Percentiles rank a stretch among this genome's conserved stretches.
phyloP scores from a whole-genome alignment of 2,329 filamentous ascomycete species.

The Thielaviopsis musarum region DNA sequence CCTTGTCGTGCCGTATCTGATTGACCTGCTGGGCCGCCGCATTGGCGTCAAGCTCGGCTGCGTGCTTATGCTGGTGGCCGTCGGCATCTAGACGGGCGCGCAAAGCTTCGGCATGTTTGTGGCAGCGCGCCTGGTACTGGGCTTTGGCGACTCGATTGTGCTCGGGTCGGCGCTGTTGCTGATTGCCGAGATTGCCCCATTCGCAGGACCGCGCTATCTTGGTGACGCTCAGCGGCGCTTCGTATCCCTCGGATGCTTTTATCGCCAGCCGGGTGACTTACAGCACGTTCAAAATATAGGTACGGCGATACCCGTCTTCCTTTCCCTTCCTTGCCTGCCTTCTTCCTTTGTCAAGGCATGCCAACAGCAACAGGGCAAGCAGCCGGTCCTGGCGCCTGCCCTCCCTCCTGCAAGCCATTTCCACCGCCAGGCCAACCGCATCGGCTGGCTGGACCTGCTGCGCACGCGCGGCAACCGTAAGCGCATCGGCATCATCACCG shows the following conservation, averaged over 20 bases:
- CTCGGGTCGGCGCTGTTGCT: slow-evolving; percentile 20
- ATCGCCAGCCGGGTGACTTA: slow-evolving; percentile 18
- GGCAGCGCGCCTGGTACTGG: slow-evolving; percentile 20
- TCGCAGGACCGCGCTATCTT: slow-evolving; percentile 21
- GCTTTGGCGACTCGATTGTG: slow-evolving; percentile 19
- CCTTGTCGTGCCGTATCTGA: slow-evolving; percentile 19
- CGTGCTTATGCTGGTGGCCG: slow-evolving; percentile 6
- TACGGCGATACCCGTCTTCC: neutral
- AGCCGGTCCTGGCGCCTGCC: slow-evolving; percentile 18
- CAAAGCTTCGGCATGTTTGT: slow-evolving; percentile 19
- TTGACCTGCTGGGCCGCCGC: slow-evolving; percentile 24
- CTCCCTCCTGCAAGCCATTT: slow-evolving; percentile 17
- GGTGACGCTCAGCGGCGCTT: slow-evolving; percentile 17
- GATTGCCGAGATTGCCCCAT: slow-evolving; percentile 21
- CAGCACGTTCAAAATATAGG: slow-evolving; percentile 16
- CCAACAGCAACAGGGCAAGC: neutral
- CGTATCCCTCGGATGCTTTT: slow-evolving; percentile 15
- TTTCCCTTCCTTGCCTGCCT: too few relatives aligned
- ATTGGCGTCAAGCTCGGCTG: slow-evolving; percentile 17
- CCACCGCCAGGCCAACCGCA: slow-evolving; percentile 15
- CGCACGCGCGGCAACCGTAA: slow-evolving; percentile 17
- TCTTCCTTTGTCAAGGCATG: neutral
- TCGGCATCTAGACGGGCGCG: slow-evolving; percentile 17
- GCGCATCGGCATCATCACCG: slow-evolving; percentile 15
- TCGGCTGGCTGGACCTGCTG: slow-evolving; percentile 15